Evolutionary conservation across 129 eudicot genomes (phyloP).

Genomic region (Mikania micrantha): DNA sequence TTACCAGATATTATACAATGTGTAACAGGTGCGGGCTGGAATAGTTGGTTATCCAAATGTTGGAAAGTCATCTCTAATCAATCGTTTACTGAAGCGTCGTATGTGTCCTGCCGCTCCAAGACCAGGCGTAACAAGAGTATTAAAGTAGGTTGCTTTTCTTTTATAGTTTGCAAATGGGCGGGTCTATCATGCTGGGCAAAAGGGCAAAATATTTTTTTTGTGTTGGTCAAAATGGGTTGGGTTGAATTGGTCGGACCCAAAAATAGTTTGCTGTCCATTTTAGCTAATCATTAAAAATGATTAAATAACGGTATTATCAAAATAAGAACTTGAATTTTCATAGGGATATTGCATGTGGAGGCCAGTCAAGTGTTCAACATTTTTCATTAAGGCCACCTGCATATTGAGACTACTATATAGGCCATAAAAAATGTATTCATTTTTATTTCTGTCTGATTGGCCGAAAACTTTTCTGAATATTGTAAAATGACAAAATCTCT

Average conservation of each 20-base stretch:
- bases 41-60: constrained; percentile 97
- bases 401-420: not conserved
- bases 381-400: not conserved
- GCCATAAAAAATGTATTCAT: not conserved
- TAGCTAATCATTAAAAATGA: not conserved
- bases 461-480: not conserved
- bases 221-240: not conserved
- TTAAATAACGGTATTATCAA: not conserved
- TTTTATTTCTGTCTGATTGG: not conserved
- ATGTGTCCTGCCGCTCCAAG: constrained; percentile 99
- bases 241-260: not conserved
- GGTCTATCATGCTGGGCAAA: not conserved
- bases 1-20: not conserved
- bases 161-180: not conserved
- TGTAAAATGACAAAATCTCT: not conserved
- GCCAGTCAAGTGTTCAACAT: not conserved
- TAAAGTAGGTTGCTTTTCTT: constrained; percentile 48
- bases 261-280: not conserved
- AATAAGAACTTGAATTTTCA: not conserved
- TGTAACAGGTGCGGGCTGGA: constrained; percentile 87
- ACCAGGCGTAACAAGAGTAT: constrained; percentile 96
- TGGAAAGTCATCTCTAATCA: constrained; percentile 90
- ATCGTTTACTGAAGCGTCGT: constrained; percentile 89
- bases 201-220: not conserved
- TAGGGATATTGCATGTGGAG: not conserved